phyloP scores from a whole-genome alignment of 768 basidiomycete genomes.

The Lyophyllum atratum region DNA sequence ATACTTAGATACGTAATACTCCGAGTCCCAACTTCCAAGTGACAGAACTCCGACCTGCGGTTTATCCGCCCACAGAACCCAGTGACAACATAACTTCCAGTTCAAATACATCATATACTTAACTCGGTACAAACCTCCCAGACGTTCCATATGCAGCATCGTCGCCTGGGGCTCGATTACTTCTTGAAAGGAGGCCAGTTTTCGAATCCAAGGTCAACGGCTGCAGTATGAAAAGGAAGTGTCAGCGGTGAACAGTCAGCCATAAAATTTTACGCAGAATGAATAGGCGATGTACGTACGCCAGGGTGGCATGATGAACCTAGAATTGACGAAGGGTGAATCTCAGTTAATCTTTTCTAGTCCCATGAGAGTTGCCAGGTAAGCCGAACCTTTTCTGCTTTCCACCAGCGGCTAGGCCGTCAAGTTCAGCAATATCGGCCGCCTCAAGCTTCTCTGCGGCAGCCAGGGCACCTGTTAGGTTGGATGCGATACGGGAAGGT shows the following conservation, averaged over 20 bases:
- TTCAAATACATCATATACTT: not conserved
- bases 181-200: slow-evolving; percentile 48
- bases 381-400: slow-evolving; percentile 60
- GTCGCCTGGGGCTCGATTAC: slow-evolving; percentile 8
- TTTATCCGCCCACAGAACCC: too few species aligned
- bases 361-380: not conserved
- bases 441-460: slow-evolving; percentile 47
- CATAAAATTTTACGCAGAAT: not conserved
- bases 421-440: slow-evolving; percentile 56
- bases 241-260: not conserved
- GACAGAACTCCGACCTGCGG: too few species aligned
- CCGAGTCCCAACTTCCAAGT: too few species aligned
- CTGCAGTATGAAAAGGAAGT: slow-evolving; percentile 28
- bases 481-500: slow-evolving; percentile 62
- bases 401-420: slow-evolving; percentile 57
- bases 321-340: slow-evolving; percentile 18
- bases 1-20: too few species aligned
- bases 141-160: not conserved
- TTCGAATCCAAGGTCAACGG: slow-evolving; percentile 71
- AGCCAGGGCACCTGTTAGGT: slow-evolving; percentile 51
- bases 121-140: not conserved
- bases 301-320: slow-evolving; percentile 69
- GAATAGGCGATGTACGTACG: slow-evolving; percentile 43
- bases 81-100: too few species aligned
- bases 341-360: not conserved